Percentiles rank a stretch among this genome's conserved stretches.
phyloP scores from a whole-genome alignment of 2,329 filamentous ascomycete species.

The Leptographium galeiforme region DNA sequence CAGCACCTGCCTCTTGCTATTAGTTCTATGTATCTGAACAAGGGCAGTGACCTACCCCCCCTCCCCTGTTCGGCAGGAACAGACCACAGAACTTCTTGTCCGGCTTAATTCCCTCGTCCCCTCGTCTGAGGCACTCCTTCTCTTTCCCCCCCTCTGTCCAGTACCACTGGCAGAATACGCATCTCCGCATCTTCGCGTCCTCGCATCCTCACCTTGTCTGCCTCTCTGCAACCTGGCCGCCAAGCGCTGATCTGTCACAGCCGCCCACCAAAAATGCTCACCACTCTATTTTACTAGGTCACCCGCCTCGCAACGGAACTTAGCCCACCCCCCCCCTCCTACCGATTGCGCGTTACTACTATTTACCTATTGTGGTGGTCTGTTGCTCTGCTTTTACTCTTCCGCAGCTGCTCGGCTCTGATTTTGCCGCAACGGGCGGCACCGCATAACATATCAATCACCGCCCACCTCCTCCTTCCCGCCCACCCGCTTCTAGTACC shows the following conservation, averaged over 20 bases:
- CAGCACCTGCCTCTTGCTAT: neutral
- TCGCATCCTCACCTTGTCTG: neutral
- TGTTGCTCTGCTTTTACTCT: neutral
- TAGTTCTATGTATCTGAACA: neutral
- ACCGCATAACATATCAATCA: conserved; percentile 14
- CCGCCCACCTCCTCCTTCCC: conserved; percentile 1
- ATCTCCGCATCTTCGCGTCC: neutral
- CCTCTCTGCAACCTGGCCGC: neutral
- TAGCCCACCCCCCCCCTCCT: neutral
- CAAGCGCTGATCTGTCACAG: neutral
- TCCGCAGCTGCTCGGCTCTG: conserved; percentile 8
- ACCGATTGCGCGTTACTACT: conserved; percentile 3
- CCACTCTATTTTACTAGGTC: neutral
- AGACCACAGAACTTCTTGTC: neutral
- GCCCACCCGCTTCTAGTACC: conserved; percentile 8
- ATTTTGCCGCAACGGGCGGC: conserved; percentile 22
- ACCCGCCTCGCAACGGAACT: neutral
- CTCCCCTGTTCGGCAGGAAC: neutral
- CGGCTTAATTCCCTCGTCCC: conserved; percentile 1
- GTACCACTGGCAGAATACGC: neutral
- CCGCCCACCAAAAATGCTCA: neutral
- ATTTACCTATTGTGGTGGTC: conserved; percentile 1
- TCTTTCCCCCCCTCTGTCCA: neutral
- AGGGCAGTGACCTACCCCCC: neutral
- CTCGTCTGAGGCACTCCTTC: neutral